These are phyloP conservation scores for Penicillium sp. DNA, from an alignment of 2,329 filamentous ascomycete genomes.

Conservation along the genomic window DNA sequence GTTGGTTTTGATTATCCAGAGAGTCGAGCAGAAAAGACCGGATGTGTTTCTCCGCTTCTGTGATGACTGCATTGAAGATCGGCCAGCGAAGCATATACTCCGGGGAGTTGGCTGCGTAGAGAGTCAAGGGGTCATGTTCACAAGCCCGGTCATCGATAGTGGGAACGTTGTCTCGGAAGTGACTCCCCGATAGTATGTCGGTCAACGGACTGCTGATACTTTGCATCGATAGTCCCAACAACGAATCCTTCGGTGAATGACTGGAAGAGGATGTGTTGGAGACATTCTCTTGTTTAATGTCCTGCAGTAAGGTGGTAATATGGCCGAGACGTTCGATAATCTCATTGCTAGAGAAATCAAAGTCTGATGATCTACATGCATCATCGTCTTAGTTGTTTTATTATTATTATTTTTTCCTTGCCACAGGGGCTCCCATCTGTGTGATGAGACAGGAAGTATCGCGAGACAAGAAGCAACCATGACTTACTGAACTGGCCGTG, in stretches of 20 bases:
- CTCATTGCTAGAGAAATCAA: slow-evolving; percentile 19
- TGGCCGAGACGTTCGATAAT: slow-evolving; percentile 19
- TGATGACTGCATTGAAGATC: slow-evolving; percentile 17
- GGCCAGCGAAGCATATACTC: slow-evolving; percentile 24
- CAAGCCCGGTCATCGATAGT: slow-evolving; percentile 12
- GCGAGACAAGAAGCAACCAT: background rate
- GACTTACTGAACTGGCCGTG: slow-evolving; percentile 19
- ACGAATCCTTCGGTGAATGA: slow-evolving; percentile 15
- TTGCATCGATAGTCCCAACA: slow-evolving; percentile 12
- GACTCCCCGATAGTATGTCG: slow-evolving; percentile 8
- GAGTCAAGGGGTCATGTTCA: slow-evolving; percentile 17
- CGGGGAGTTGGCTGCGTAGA: slow-evolving; percentile 20
- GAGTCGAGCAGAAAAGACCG: slow-evolving; percentile 23
- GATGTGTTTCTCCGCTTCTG: slow-evolving; percentile 19
- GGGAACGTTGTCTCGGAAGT: slow-evolving; percentile 4
- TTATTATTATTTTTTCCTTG: background rate
- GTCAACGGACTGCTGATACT: slow-evolving; percentile 11
- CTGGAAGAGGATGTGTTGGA: slow-evolving; percentile 13
- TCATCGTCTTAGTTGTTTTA: background rate
- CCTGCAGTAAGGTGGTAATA: slow-evolving; percentile 19
- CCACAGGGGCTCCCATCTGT: background rate
- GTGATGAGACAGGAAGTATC: background rate
- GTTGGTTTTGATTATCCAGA: slow-evolving; percentile 12
- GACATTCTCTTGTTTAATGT: slow-evolving; percentile 17
- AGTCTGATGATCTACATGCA: slow-evolving; percentile 9